Conservation (phyloP, 768 basidiomycete genomes). For the Macrolepiota albuminosa region DNA sequence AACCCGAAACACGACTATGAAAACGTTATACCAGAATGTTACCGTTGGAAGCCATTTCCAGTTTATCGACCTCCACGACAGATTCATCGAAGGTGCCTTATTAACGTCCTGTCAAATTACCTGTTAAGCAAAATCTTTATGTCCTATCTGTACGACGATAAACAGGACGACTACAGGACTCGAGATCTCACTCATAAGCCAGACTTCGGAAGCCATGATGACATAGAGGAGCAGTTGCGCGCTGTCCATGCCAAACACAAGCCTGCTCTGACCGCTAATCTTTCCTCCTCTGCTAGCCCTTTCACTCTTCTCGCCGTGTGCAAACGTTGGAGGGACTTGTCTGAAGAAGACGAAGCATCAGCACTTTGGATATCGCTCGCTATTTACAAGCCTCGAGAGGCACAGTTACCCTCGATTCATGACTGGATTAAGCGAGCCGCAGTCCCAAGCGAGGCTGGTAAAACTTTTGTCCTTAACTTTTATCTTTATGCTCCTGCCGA, state of each 20-base stretch:
- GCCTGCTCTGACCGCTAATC: conserved; percentile 1
- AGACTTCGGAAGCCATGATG: neutral
- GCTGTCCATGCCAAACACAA: neutral
- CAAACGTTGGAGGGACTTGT: neutral
- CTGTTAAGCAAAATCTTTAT: neutral
- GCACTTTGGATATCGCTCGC: conserved; percentile 7
- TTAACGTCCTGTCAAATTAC: neutral
- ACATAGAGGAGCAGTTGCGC: neutral
- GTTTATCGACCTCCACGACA: neutral
- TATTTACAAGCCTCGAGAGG: conserved; percentile 4
- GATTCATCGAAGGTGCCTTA: neutral
- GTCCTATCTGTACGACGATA: neutral
- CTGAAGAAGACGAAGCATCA: neutral
- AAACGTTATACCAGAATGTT: neutral
- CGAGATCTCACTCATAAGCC: neutral
- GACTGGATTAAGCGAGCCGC: conserved; percentile 1
- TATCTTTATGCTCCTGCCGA: neutral
- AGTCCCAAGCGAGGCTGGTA: neutral
- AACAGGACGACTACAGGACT: neutral
- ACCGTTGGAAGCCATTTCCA: neutral
- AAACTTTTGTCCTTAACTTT: neutral
- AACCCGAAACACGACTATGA: neutral
- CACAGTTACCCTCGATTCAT: neutral
- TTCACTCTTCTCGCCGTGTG: conserved; percentile 3
- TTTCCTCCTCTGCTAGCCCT: conserved; percentile 1